These are phyloP conservation scores for Trypanosoma rangeli DNA, from an alignment of 208 protist genomes.

Conservation along the genomic window DNA sequence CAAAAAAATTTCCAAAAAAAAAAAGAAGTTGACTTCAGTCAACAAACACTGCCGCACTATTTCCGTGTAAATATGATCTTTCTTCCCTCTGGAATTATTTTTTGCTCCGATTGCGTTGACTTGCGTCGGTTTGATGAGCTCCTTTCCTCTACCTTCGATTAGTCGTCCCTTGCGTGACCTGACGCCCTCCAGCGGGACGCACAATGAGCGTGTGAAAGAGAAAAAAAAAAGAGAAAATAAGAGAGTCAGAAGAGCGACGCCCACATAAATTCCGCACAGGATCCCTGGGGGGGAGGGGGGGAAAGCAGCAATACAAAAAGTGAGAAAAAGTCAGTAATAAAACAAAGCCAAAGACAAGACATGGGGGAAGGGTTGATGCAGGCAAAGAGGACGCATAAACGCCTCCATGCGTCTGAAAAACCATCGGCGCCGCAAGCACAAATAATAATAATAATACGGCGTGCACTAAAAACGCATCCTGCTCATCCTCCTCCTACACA, in stretches of 20 bases:
- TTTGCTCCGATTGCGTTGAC: no score
- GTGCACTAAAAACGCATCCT: background rate
- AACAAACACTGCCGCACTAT: background rate
- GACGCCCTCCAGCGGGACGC: no score
- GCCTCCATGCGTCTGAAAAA: background rate
- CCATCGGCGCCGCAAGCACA: background rate
- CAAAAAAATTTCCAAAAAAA: background rate
- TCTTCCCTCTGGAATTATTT: no score
- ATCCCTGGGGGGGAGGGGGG: no score
- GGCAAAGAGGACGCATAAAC: slow-evolving; percentile 7
- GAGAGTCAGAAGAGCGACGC: no score
- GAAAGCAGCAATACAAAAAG: background rate
- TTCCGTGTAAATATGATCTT: no score
- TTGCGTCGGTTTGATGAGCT: no score
- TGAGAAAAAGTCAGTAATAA: slow-evolving; percentile 6
- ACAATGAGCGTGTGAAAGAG: no score
- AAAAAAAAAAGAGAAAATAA: no score
- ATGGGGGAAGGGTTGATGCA: slow-evolving; percentile 2
- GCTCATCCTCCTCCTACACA: background rate
- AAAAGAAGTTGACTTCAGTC: background rate
- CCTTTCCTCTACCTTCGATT: no score
- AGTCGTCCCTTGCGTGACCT: no score
- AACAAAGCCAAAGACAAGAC: slow-evolving; percentile 13
- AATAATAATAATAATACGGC: background rate
- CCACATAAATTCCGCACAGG: no score